Percentiles rank a stretch among this genome's conserved stretches.
phyloP scores from a whole-genome alignment of 106 monocot genomes.

The Phalaenopsis equestris region DNA sequence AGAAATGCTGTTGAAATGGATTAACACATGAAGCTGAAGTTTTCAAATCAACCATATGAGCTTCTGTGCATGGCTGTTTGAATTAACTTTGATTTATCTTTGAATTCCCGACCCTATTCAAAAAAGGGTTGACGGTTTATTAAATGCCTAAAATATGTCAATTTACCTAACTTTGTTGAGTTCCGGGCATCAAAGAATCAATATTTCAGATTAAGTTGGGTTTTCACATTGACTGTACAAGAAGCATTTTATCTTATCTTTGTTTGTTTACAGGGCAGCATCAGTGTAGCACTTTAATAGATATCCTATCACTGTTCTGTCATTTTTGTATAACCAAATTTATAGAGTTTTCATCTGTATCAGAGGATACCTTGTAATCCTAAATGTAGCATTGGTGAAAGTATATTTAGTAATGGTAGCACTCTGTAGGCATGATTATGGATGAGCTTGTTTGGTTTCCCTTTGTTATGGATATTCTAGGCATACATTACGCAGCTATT shows the following conservation, averaged over 20 bases:
- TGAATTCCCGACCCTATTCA: not conserved
- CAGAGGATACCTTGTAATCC: not conserved
- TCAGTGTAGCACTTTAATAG: not conserved
- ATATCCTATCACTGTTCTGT: not conserved
- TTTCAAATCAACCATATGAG: not conserved
- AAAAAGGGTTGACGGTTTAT: not conserved
- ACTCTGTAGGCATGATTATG: not conserved
- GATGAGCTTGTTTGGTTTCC: not conserved
- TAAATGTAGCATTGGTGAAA: not conserved
- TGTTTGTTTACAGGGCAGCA: not conserved
- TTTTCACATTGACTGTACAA: not conserved
- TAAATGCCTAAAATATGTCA: not conserved
- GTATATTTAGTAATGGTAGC: not conserved
- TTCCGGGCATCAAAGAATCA: not conserved
- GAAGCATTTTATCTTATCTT: not conserved
- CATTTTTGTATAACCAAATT: not conserved
- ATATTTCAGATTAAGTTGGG: not conserved
- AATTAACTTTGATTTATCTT: not conserved
- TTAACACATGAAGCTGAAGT: not conserved
- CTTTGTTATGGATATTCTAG: not conserved
- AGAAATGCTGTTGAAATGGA: not conserved
- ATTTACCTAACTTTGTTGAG: not conserved
- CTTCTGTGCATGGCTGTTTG: not conserved
- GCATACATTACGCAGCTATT: too few species aligned
- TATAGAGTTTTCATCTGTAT: not conserved